A percentile compares a stretch with the other conserved stretches of the same genome.
Evolutionary conservation across 2,329 filamentous ascomycete species (phyloP).

Genomic region (Dactylonectria estremocensis): DNA sequence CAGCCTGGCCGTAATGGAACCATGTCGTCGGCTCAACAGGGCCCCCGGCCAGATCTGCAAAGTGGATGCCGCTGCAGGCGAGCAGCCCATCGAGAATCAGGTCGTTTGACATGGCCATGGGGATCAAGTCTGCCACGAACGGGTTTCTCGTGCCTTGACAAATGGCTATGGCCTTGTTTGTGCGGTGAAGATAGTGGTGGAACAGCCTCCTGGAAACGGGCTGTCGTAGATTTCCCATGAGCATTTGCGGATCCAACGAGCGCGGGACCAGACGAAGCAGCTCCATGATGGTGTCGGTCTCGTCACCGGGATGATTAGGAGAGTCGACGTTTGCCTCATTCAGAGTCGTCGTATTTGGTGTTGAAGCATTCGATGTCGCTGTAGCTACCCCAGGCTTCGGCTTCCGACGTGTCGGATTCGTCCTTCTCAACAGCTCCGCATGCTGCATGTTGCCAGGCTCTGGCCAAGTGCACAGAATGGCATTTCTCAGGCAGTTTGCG

Average conservation of each 20-base stretch:
- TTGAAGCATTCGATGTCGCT: background rate
- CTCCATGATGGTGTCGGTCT: background rate
- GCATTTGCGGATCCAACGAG: constrained; percentile 6
- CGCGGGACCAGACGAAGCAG: background rate
- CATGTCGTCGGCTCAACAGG: constrained; percentile 9
- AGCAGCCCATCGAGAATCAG: constrained; percentile 8
- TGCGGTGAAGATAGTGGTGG: constrained; percentile 17
- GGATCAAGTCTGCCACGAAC: constrained; percentile 10
- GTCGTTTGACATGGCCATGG: constrained; percentile 13
- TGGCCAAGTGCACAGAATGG: constrained; percentile 19
- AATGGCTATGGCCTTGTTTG: constrained; percentile 22
- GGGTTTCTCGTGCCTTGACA: constrained; percentile 8
- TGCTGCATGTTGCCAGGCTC: constrained; percentile 16
- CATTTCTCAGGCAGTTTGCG: constrained; percentile 17
- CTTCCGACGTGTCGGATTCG: constrained; percentile 9
- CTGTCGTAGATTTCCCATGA: background rate
- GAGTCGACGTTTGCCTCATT: background rate
- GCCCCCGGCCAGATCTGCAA: constrained; percentile 5
- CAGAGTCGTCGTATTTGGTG: too few species aligned
- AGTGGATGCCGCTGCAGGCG: constrained; percentile 19
- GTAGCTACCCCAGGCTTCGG: background rate
- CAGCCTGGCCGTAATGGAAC: constrained; percentile 17
- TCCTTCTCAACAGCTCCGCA: constrained; percentile 14
- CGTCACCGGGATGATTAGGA: background rate
- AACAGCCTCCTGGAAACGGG: constrained; percentile 5